Evolutionary conservation across 768 basidiomycete genomes (phyloP).

Genomic region (Cystobasidium onofrii): DNA sequence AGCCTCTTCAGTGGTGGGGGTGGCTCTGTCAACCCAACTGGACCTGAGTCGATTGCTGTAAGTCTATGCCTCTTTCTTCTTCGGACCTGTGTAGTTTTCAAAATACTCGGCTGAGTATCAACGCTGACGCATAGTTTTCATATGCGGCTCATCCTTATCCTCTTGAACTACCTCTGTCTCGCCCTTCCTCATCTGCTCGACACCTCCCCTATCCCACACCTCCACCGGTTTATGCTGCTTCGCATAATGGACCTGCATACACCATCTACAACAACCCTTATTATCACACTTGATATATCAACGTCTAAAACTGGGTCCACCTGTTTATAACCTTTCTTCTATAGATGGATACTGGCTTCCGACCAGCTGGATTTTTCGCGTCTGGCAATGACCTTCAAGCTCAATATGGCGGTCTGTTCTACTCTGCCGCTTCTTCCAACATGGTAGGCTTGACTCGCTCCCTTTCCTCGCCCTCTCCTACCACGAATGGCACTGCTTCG

Average conservation of each 20-base stretch:
- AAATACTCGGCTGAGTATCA: neutral
- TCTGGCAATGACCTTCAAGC: neutral
- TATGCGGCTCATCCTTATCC: conserved; percentile 4
- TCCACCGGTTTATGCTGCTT: neutral
- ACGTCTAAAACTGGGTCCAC: neutral
- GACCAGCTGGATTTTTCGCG: neutral
- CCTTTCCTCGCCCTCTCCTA: neutral
- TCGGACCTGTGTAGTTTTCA: neutral
- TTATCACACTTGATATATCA: neutral
- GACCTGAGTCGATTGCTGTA: neutral
- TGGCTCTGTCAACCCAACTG: neutral
- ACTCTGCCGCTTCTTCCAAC: neutral
- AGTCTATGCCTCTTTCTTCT: neutral
- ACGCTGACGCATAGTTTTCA: conserved; percentile 12
- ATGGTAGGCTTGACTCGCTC: neutral
- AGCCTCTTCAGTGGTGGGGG: neutral
- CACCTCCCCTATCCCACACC: neutral
- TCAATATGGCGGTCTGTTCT: conserved; percentile 4
- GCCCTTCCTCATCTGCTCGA: neutral
- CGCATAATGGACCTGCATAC: neutral
- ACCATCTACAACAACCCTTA: neutral
- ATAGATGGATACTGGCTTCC: neutral
- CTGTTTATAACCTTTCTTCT: neutral
- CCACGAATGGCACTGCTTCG: neutral
- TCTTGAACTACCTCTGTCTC: neutral